Evolutionary conservation across 805 yeast species (phyloP).

Genomic region (Yarrowia divulgata): DNA sequence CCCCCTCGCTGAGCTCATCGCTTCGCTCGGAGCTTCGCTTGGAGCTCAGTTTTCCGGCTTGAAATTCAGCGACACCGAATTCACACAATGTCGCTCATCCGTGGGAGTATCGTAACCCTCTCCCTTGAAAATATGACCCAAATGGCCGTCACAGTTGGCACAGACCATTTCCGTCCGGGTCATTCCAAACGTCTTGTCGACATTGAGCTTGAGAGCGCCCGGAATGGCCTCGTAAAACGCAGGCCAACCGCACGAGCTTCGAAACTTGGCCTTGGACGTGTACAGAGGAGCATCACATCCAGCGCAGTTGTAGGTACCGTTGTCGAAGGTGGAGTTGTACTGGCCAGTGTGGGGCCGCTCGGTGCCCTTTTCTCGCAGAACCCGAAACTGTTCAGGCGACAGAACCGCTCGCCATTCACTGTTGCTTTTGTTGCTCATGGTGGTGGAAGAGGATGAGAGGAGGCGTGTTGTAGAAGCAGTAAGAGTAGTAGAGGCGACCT

Average conservation of each 20-base stretch:
- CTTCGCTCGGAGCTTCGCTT: not conserved
- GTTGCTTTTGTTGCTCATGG: slow-evolving; percentile 50
- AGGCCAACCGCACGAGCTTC: slow-evolving; percentile 98
- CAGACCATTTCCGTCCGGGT: slow-evolving; percentile 89
- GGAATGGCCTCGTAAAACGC: slow-evolving; percentile 92
- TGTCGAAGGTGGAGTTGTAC: slow-evolving; percentile 57
- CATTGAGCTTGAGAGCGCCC: slow-evolving; percentile 68
- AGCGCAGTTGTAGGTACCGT: slow-evolving; percentile 82
- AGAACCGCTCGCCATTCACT: slow-evolving; percentile 82
- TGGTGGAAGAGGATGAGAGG: not conserved
- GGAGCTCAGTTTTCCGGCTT: slow-evolving; percentile 31
- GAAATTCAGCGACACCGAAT: slow-evolving; percentile 81
- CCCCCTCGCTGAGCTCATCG: not conserved
- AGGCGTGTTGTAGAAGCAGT: not conserved
- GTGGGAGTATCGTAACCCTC: slow-evolving; percentile 92
- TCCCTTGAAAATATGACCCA: slow-evolving; percentile 94
- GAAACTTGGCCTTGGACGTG: slow-evolving; percentile 79
- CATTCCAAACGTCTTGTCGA: slow-evolving; percentile 77
- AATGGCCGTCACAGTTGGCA: slow-evolving; percentile 86
- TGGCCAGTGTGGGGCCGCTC: slow-evolving; percentile 73
- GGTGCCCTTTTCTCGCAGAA: slow-evolving; percentile 76
- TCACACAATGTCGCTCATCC: slow-evolving; percentile 93
- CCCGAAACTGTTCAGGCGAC: slow-evolving; percentile 76
- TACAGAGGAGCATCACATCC: slow-evolving; percentile 86
- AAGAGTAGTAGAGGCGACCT: too few species aligned